Base-by-base conservation (phyloP, 768 basidiomycete species). In the Podaxis rugospora region DNA sequence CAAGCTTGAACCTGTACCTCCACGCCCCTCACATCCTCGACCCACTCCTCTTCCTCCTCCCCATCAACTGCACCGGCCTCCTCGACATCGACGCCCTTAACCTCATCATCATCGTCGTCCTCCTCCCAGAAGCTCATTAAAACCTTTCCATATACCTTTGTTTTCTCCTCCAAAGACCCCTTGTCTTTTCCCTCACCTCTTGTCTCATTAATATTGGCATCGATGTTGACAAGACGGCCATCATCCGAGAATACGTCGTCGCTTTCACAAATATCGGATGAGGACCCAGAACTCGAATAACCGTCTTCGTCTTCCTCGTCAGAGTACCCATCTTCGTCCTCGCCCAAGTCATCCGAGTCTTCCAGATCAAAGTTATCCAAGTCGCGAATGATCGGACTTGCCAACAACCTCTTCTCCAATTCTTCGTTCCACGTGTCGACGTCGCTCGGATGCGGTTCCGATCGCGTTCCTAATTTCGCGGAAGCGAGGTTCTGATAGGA, bases 1-100 rank as follows among this genome's bases (percentile, higher is more conserved):
- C 25, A 61, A 49, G 59, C 59, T 21, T 60, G 59, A 47, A 47
- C 27, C 52, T 61, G 59, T 21, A 61, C 44, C 44, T 55, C 59
- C 21, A 61, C 44, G 18, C 49, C 44, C 42, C 36, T 44, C 42
- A 36, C 10, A 37, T 60, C 59, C 3, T 54, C 27, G 2, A 54
- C 21, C 59, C 51, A 61, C 18, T 13, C 21, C 16, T 61, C 53
- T 36, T 46, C 59, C 13, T 61, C 59, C 5, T 18, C 18, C 5
- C 28, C 27, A 18, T 40, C 53, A 39, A 18, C 53, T 18, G 25
- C 36, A 6, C 39, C 37, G 37, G 39, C 13, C 37, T 42, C 54
- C 14, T 55, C 54, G 23, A 55, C 54, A 11, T 23, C 25, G 11
- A 59, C 36, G 18, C 49, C 40, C 5, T 59, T 49, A 42, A 59